Evolutionary conservation across 2,329 filamentous ascomycete species (phyloP), one percentile per base, ranked within the genome.

Genomic region (Pseudogymnoascus sp.): DNA sequence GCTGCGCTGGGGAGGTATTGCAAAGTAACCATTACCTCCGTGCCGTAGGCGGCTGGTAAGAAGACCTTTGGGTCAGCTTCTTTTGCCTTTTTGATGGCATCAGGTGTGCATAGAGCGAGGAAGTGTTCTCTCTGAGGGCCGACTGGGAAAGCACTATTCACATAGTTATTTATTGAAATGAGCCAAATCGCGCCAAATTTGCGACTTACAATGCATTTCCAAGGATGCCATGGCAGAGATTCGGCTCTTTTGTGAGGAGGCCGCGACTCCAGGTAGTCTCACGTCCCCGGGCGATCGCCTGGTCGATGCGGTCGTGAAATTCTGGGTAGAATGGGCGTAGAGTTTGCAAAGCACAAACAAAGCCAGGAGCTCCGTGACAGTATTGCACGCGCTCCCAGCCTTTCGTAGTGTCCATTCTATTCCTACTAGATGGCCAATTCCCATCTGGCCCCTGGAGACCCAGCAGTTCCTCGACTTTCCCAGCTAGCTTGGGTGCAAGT

Each of bases 321-420:
- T 74, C 75, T 0, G 83, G 81, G 63, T 86, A 88, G 68, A 81
- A 77, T 5, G 78, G 75, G 58, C 76, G 75, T 60, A 88, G 76
- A 1, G 81, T 80, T 6, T 79, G 68, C 8, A 89, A 76, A 9
- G 83, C 85, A 35, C 80, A 74, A 7, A 87, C 73, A 22, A 87
- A 80, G 0, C 86, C 86, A 1, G 86, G 82, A 0, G 83, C 84
- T 2, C 86, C 86, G 67, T 88, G 86, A 67, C 85, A 88, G 72
- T 86, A 85, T 69, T 88, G 85, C 8, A 88, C 80, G 8, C 85
- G 60, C 22, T 35, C 16, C 33, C 37, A 28, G 2, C 43, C 36
- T 47, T 18, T 35, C 25, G 22, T 54, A 20, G 12, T 2, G 14
- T 28, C 35, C 36, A 9, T 54, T 14, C 7, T 60, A 28, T 47